Evolutionary conservation across 768 basidiomycete genomes (phyloP).

Genomic region (Gyrodon lividus): DNA sequence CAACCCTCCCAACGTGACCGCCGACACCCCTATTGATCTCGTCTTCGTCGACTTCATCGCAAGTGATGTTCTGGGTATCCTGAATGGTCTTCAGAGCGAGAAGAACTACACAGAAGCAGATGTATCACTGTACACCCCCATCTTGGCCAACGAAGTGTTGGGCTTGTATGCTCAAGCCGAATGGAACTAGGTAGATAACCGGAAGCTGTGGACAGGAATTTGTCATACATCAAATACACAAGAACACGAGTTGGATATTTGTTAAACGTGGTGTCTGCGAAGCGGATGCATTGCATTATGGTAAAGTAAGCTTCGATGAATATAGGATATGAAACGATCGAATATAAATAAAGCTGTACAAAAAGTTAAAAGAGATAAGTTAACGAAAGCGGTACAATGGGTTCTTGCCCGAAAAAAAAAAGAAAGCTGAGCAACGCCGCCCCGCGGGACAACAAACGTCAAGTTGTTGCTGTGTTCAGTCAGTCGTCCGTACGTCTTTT

Average conservation of each 20-base stretch:
- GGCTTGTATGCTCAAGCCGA: constrained; percentile 38
- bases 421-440: neutral
- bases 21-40: constrained; percentile 60
- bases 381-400: constrained; percentile 3
- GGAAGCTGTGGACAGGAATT: neutral
- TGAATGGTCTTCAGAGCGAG: constrained; percentile 54
- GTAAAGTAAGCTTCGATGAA: neutral
- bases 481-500: constrained; percentile 31
- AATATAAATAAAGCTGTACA: constrained; percentile 1
- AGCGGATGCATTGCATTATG: neutral
- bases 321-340: neutral
- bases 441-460: neutral
- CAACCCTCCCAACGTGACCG: constrained; percentile 46
- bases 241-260: no score
- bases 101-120: constrained; percentile 53
- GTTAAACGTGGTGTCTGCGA: neutral
- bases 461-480: neutral
- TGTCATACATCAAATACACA: neutral
- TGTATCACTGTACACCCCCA: constrained; percentile 51
- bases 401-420: neutral
- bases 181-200: constrained; percentile 25
- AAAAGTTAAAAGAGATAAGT: constrained; percentile 17
- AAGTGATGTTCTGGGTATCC: constrained; percentile 44
- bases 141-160: constrained; percentile 38
- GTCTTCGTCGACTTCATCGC: constrained; percentile 76